Evolutionary conservation across 805 yeast species (phyloP), one percentile per base, ranked within the genome.

Genomic region (Danielozyma ontarioensis): DNA sequence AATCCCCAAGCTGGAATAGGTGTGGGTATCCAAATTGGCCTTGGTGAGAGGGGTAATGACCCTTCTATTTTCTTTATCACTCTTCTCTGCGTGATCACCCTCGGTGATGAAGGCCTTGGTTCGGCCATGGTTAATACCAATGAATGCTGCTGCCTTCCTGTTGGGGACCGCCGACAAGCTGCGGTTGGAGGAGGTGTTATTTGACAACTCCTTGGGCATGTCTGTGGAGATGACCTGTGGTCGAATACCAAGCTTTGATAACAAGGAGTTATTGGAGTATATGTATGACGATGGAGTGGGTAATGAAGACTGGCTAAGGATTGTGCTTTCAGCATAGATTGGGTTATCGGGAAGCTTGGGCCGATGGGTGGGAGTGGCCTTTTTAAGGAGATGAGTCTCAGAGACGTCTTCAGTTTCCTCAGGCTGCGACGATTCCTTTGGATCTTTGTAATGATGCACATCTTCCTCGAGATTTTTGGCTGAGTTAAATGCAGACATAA

Each of bases 401-500:
- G 21, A 4, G 32, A 6, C 13, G 7, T 3, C 32, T 19, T 14
- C 17, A 16, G 21, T 26, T 26, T 10, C 33, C 22, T 14, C 19
- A 11, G 10, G 29, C 26, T 10, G 36, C 33, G 37, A n/a, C 12
- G 19, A 11, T 21, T 14, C 12, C 17, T 24, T 17, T 19, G 27
- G 12, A 3, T 30, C 30, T 19, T 19, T 19, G 22, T 6, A 25
- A 25, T n/a, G 6, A 7, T 5, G 7, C 27, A 45, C 36, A 28
- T 78, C 85, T 41, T 72, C 72, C 36, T 77, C 82, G 12, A 76
- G 57, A 24, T 67, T 72, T 41, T 68, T 75, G 3, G 81, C 83
- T 39, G 76, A 74, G 50, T 76, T 72, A 48, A 81, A 82, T 13
- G 86, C 88, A 15, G 74, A 64, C 70, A 81, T 63, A 46, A 82